Evolutionary conservation across 2,329 filamentous ascomycete genomes (phyloP).

Genomic region (Bisporella sp.): DNA sequence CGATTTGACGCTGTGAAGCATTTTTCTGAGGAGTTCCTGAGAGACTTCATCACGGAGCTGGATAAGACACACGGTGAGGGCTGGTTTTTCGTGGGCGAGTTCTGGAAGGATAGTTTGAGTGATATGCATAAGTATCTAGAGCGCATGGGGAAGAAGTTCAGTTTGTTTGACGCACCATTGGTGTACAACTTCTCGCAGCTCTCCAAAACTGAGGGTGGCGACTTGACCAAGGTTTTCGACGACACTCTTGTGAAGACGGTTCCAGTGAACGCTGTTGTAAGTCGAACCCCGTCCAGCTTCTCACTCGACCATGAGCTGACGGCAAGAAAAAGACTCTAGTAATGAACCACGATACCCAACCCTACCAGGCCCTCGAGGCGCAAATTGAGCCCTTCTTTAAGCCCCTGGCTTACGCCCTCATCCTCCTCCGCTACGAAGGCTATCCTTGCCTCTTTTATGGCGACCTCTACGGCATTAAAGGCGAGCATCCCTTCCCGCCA

Average conservation of each 20-base stretch:
- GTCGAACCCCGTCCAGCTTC: slow-evolving; percentile 14
- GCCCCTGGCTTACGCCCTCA: slow-evolving; percentile 63
- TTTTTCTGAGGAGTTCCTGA: slow-evolving; percentile 60
- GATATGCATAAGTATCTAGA: slow-evolving; percentile 51
- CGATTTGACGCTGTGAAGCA: slow-evolving; percentile 69
- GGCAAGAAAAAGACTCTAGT: slow-evolving; percentile 48
- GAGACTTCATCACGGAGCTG: slow-evolving; percentile 54
- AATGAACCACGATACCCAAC: slow-evolving; percentile 66
- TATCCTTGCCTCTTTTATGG: slow-evolving; percentile 66
- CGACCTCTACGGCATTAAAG: slow-evolving; percentile 56
- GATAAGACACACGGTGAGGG: slow-evolving; percentile 41
- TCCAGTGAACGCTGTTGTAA: slow-evolving; percentile 50
- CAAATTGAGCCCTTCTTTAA: slow-evolving; percentile 62
- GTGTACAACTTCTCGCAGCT: slow-evolving; percentile 60
- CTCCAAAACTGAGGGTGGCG: slow-evolving; percentile 47
- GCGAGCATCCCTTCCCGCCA: slow-evolving; percentile 41
- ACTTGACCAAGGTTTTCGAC: slow-evolving; percentile 59
- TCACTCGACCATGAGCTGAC: not conserved
- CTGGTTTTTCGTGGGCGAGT: slow-evolving; percentile 64
- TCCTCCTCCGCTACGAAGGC: slow-evolving; percentile 57
- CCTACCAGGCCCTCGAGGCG: slow-evolving; percentile 54
- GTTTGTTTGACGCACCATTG: slow-evolving; percentile 61
- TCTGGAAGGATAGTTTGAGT: slow-evolving; percentile 53
- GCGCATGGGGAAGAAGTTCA: slow-evolving; percentile 49
- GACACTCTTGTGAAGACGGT: slow-evolving; percentile 46